Conservation (phyloP, 805 yeast species). For the Teunomyces barrocoloradensis region DNA sequence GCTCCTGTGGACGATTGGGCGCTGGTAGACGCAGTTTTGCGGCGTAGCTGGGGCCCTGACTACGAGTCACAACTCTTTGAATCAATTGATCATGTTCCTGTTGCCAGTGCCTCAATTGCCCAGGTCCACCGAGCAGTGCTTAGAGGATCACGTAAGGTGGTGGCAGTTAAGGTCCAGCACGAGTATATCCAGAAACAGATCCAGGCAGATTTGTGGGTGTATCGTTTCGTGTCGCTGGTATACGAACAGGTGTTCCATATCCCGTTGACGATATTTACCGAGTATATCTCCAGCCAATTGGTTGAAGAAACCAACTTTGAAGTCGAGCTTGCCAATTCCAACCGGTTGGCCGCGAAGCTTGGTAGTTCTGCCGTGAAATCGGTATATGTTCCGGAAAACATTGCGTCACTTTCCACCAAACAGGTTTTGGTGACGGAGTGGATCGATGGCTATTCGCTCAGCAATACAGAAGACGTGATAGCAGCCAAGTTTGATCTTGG, state of each 20-base stretch:
- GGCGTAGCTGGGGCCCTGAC: constrained; percentile 39
- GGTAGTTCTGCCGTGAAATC: constrained; percentile 45
- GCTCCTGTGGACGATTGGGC: constrained; percentile 64
- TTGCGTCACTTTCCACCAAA: constrained; percentile 6
- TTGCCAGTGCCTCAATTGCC: constrained; percentile 76
- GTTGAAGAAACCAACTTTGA: constrained; percentile 60
- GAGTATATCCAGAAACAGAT: constrained; percentile 60
- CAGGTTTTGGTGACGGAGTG: constrained; percentile 67
- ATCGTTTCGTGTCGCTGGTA: constrained; percentile 47
- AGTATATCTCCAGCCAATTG: constrained; percentile 57
- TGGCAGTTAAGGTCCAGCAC: constrained; percentile 69
- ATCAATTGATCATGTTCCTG: constrained; percentile 51
- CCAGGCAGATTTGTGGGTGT: constrained; percentile 58
- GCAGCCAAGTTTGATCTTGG: constrained; percentile 37
- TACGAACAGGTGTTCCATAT: constrained; percentile 61
- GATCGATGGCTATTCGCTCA: constrained; percentile 68
- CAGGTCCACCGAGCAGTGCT: constrained; percentile 62
- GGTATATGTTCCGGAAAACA: constrained; percentile 54
- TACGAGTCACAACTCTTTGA: constrained; percentile 40
- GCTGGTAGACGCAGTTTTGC: constrained; percentile 39
- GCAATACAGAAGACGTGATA: constrained; percentile 43
- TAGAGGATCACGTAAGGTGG: constrained; percentile 42
- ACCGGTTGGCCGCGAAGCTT: constrained; percentile 36
- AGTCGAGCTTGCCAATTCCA: constrained; percentile 55
- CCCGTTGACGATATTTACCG: constrained; percentile 57